phyloP scores from a whole-genome alignment of 257 asterid species.

The Primulina eburnea region DNA sequence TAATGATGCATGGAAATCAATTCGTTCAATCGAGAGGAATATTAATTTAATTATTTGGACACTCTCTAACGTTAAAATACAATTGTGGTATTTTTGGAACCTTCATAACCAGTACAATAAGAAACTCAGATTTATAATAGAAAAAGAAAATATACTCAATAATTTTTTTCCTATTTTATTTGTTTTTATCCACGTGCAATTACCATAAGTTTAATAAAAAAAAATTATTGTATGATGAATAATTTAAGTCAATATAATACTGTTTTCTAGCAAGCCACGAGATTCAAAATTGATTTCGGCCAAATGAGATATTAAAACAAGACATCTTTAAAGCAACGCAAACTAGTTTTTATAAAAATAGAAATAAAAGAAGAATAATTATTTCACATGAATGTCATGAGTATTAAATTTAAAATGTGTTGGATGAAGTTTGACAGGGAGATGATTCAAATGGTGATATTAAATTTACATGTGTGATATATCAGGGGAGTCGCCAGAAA shows the following conservation, averaged over 20 bases:
- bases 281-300: background rate
- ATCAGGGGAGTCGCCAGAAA: too few species aligned
- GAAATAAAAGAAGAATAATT: conserved; percentile 13
- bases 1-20: too few species aligned
- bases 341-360: conserved; percentile 6
- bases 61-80: background rate
- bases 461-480: too few species aligned
- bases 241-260: background rate
- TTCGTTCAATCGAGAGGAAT: too few species aligned
- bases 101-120: too few species aligned
- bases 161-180: background rate
- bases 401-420: conserved; percentile 15
- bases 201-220: background rate
- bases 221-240: background rate
- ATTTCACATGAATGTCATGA: conserved; percentile 23
- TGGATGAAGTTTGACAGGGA: background rate
- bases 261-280: conserved; percentile 13
- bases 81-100: too few species aligned
- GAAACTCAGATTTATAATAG: too few species aligned
- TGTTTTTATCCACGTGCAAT: background rate
- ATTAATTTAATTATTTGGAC: background rate
- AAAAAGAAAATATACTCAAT: too few species aligned
- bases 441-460: too few species aligned
- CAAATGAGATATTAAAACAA: conserved; percentile 19
- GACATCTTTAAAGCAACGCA: background rate